These are phyloP conservation scores for Arxiozyma slooffiae DNA, from an alignment of 1,139 yeast genomes.

Conservation along the genomic window DNA sequence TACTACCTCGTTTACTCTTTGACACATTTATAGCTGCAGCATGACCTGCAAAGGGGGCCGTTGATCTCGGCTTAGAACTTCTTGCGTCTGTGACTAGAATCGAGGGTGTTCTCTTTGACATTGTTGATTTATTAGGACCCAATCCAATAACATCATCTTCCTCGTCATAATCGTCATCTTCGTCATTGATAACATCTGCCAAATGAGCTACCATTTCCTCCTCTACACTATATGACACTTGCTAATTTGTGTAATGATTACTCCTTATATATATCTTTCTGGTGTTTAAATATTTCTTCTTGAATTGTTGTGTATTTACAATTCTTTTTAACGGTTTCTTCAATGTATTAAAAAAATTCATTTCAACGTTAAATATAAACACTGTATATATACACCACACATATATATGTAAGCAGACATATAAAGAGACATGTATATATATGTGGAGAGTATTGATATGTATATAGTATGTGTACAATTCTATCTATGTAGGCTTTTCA, in stretches of 20 bases:
- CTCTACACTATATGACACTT: background rate
- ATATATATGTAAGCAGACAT: background rate
- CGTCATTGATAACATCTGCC: conserved; percentile 14
- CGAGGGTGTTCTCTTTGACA: conserved; percentile 62
- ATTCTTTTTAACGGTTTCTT: background rate
- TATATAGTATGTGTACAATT: background rate
- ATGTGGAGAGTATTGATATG: too few relatives aligned
- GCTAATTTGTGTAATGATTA: too few relatives aligned
- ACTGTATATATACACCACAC: background rate
- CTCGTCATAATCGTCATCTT: conserved; percentile 24
- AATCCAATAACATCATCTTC: conserved; percentile 14
- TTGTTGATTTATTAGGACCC: background rate
- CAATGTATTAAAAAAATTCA: background rate
- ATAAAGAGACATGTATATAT: too few relatives aligned
- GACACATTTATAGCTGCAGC: conserved; percentile 21
- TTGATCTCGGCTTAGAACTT: conserved; percentile 46
- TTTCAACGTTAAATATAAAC: background rate
- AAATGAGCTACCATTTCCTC: background rate
- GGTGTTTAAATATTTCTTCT: too few relatives aligned
- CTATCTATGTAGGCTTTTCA: background rate
- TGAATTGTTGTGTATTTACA: background rate
- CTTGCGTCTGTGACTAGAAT: conserved; percentile 86
- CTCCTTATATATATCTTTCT: background rate
- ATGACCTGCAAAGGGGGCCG: conserved; percentile 76
- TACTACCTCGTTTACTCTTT: background rate